phyloP scores from a whole-genome alignment of 2,329 filamentous ascomycete genomes.

The Pseudocercospora vitis region DNA sequence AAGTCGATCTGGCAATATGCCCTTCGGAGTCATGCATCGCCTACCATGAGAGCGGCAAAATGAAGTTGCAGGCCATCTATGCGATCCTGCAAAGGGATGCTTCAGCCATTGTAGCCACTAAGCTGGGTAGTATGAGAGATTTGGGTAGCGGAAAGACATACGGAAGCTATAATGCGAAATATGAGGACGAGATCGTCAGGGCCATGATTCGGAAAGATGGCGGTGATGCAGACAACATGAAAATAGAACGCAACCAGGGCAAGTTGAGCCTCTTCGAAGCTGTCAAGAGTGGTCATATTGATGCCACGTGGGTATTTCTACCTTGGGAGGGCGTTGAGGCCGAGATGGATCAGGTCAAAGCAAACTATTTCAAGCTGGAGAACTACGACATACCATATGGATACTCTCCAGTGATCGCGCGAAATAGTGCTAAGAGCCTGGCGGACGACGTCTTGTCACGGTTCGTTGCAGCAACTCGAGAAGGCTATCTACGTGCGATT shows the following conservation, averaged over 20 bases:
- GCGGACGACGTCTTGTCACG: slow-evolving; percentile 26
- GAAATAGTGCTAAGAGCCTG: slow-evolving; percentile 25
- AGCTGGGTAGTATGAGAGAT: slow-evolving; percentile 27
- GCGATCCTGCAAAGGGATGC: slow-evolving; percentile 38
- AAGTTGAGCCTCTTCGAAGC: slow-evolving; percentile 36
- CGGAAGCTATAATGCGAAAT: slow-evolving; percentile 37
- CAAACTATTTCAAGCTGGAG: slow-evolving; percentile 28
- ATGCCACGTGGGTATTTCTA: slow-evolving; percentile 38
- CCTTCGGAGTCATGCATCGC: slow-evolving; percentile 38
- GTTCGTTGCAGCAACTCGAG: slow-evolving; percentile 33
- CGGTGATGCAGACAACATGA: slow-evolving; percentile 27
- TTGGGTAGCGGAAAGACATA: slow-evolving; percentile 33
- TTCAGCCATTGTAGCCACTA: slow-evolving; percentile 34
- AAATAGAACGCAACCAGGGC: slow-evolving; percentile 29
- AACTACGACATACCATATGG: slow-evolving; percentile 37
- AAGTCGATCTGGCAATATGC: slow-evolving; percentile 37
- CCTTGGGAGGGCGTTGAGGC: slow-evolving; percentile 39
- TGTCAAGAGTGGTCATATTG: slow-evolving; percentile 31
- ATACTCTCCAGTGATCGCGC: slow-evolving; percentile 37
- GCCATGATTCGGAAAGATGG: slow-evolving; percentile 33
- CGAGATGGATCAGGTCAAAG: slow-evolving; percentile 27
- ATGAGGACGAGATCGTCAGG: slow-evolving; percentile 36
- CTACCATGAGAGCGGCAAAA: slow-evolving; percentile 34
- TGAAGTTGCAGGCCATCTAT: slow-evolving; percentile 37
- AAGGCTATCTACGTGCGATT: slow-evolving; percentile 33